Conservation (phyloP, 768 basidiomycete genomes). For the Sporobolomyces roseus region DNA sequence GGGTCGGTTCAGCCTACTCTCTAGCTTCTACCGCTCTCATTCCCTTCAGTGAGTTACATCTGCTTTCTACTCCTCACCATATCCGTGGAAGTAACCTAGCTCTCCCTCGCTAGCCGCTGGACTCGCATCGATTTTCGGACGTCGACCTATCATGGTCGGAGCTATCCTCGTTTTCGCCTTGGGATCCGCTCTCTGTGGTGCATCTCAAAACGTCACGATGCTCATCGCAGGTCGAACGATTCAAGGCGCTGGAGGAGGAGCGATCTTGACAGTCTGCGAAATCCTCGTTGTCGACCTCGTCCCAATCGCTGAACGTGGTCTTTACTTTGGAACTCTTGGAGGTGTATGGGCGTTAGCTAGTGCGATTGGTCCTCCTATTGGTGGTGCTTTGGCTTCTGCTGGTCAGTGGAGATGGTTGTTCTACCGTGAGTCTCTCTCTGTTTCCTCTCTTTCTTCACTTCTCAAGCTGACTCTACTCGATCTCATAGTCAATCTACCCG, state of each 20-base stretch:
- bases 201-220: constrained; percentile 51
- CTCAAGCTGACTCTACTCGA: no score
- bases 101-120: background rate
- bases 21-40: constrained; percentile 53
- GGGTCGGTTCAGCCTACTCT: constrained; percentile 55
- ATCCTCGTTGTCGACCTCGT: constrained; percentile 56
- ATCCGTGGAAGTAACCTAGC: no score
- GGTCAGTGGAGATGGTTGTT: constrained; percentile 27
- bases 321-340: constrained; percentile 34
- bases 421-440: constrained; percentile 19
- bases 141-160: constrained; percentile 39
- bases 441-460: background rate
- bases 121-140: constrained; percentile 48
- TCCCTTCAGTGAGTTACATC: constrained; percentile 48
- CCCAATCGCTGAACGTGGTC: constrained; percentile 54
- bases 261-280: constrained; percentile 42
- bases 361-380: constrained; percentile 34
- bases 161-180: constrained; percentile 44
- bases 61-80: no score
- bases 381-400: constrained; percentile 36
- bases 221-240: constrained; percentile 52
- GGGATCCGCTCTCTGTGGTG: constrained; percentile 54
- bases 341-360: constrained; percentile 41
- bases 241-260: constrained; percentile 43
- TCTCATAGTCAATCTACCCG: constrained; percentile 26